Conservation (phyloP, 2,329 filamentous ascomycete species). For the Ophiostoma pallidulum region DNA sequence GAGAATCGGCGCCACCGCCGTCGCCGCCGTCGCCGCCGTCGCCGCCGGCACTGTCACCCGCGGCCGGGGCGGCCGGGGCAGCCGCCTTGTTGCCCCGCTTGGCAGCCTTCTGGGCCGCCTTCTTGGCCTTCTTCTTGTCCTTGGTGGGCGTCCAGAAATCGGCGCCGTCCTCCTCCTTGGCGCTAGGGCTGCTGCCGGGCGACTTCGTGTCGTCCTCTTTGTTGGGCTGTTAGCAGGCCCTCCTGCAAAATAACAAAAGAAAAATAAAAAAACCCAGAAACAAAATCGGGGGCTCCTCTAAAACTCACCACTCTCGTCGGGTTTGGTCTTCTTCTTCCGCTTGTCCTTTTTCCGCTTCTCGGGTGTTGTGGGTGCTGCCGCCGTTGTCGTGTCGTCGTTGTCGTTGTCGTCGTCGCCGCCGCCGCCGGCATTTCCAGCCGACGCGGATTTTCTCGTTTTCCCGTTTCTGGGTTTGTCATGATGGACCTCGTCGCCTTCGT, state of each 20-base stretch:
- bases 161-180: not conserved
- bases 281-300: too few species aligned
- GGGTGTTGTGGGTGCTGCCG: not conserved
- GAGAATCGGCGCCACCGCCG: not conserved
- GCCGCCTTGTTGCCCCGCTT: not conserved
- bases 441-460: not conserved
- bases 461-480: not conserved
- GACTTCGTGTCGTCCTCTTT: not conserved
- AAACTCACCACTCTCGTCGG: not conserved
- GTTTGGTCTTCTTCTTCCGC: slow-evolving; percentile 2
- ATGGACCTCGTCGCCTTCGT: slow-evolving; percentile 4
- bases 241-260: too few species aligned
- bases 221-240: too few species aligned
- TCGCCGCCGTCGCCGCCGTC: too few species aligned
- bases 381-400: not conserved
- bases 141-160: not conserved
- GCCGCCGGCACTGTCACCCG: too few species aligned
- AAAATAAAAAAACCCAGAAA: too few species aligned
- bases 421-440: not conserved
- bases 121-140: slow-evolving; percentile 14
- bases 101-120: slow-evolving; percentile 11
- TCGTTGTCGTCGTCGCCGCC: not conserved
- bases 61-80: not conserved
- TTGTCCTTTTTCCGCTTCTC: slow-evolving; percentile 6
- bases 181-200: not conserved